phyloP scores from a whole-genome alignment of 129 eudicot genomes.

The Flaveria ramosissima region DNA sequence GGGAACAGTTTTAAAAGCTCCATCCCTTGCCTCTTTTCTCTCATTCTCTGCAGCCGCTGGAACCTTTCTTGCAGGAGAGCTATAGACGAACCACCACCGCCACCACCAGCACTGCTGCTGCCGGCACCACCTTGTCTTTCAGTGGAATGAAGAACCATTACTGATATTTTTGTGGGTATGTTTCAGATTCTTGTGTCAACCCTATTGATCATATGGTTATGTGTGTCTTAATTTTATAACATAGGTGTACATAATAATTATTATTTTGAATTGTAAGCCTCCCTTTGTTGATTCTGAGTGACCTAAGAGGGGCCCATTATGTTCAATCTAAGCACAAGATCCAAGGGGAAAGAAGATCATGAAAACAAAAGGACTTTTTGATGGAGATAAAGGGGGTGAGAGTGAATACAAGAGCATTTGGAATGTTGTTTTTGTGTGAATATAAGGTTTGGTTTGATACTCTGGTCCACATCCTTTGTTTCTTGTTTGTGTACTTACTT shows the following conservation, averaged over 20 bases:
- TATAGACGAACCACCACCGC: constrained; percentile 38
- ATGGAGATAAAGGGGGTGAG: constrained; percentile 32
- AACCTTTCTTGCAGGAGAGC: constrained; percentile 65
- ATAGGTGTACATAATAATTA: constrained; percentile 19
- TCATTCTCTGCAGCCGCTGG: constrained; percentile 50
- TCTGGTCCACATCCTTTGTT: constrained; percentile 14
- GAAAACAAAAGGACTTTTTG: constrained; percentile 45
- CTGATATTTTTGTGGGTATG: not conserved
- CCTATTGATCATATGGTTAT: constrained; percentile 22
- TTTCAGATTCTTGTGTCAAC: constrained; percentile 5
- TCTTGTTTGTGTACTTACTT: no score
- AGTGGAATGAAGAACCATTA: constrained; percentile 32
- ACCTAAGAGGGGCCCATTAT: constrained; percentile 6
- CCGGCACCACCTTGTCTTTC: constrained; percentile 29
- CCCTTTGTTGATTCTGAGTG: constrained; percentile 41
- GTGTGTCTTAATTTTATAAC: constrained; percentile 26
- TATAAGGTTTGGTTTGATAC: constrained; percentile 46
- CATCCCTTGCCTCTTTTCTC: constrained; percentile 49
- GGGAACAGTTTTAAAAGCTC: constrained; percentile 42
- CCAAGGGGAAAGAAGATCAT: constrained; percentile 44
- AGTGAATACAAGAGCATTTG: constrained; percentile 42
- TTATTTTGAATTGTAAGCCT: constrained; percentile 15
- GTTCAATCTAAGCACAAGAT: constrained; percentile 32
- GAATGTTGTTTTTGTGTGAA: constrained; percentile 43
- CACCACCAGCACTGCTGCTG: not conserved